A percentile compares a stretch with the other conserved stretches of the same genome.
Conservation (phyloP, 768 basidiomycete species). For the Sarcomyxa edulis region DNA sequence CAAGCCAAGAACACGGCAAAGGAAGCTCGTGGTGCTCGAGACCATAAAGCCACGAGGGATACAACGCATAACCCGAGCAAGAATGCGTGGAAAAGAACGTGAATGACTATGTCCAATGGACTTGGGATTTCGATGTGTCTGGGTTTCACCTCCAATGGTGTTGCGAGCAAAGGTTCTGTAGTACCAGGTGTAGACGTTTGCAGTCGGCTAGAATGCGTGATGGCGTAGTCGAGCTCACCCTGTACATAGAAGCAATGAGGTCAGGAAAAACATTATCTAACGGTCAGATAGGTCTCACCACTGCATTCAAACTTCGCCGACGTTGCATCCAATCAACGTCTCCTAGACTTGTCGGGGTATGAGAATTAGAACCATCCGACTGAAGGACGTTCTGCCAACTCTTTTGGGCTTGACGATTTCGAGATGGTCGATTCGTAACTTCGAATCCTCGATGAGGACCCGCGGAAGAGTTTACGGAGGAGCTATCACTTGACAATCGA, state of each 20-base stretch:
- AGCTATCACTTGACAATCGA: slow-evolving; percentile 36
- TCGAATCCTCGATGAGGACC: slow-evolving; percentile 39
- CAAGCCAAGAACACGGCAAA: slow-evolving; percentile 67
- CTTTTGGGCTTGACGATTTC: slow-evolving; percentile 27
- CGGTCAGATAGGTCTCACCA: slow-evolving; percentile 40
- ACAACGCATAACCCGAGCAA: slow-evolving; percentile 56
- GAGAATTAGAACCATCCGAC: too few species aligned
- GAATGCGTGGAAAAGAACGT: slow-evolving; percentile 49
- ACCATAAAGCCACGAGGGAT: slow-evolving; percentile 56
- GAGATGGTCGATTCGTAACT: slow-evolving; percentile 43
- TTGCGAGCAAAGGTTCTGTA: slow-evolving; percentile 28
- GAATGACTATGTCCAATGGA: slow-evolving; percentile 34
- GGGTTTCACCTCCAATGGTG: slow-evolving; percentile 14
- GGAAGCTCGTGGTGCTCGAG: slow-evolving; percentile 41
- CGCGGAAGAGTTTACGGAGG: slow-evolving; percentile 40
- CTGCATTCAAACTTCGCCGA: slow-evolving; percentile 62
- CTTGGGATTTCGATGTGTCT: slow-evolving; percentile 33
- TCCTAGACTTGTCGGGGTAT: slow-evolving; percentile 48
- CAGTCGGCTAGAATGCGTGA: slow-evolving; percentile 51
- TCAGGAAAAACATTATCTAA: slow-evolving; percentile 1
- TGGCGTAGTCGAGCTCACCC: slow-evolving; percentile 71
- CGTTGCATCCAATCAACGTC: slow-evolving; percentile 79
- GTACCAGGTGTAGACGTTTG: slow-evolving; percentile 47
- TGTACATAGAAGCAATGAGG: slow-evolving; percentile 22
- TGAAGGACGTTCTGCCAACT: too few species aligned